These are phyloP conservation scores for Spathaspora arborariae DNA, from an alignment of 805 yeast genomes.

Conservation along the genomic window DNA sequence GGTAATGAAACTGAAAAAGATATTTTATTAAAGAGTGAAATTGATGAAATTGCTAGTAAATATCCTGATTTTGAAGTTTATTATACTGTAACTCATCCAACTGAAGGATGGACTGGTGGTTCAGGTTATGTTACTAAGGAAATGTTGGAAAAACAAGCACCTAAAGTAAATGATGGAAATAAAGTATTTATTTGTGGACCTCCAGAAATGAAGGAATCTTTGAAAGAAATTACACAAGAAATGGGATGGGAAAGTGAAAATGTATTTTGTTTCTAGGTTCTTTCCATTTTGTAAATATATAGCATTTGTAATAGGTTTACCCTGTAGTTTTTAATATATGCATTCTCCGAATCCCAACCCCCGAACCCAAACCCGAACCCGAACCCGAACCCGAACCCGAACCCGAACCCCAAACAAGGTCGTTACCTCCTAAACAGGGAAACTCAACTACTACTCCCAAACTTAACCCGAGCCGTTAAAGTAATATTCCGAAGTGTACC, in stretches of 20 bases:
- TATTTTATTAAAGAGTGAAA: constrained; percentile 65
- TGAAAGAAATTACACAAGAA: constrained; percentile 48
- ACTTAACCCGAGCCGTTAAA: not conserved
- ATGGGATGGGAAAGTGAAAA: constrained; percentile 55
- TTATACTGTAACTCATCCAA: constrained; percentile 50
- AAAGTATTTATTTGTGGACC: constrained; percentile 75
- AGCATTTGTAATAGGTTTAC: not conserved
- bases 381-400: no score
- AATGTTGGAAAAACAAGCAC: constrained; percentile 50
- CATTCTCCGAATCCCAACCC: no score
- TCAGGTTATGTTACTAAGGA: constrained; percentile 60
- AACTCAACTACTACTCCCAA: no score
- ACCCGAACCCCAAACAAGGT: no score
- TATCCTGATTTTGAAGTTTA: constrained; percentile 62
- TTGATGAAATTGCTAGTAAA: constrained; percentile 62
- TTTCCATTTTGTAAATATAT: not conserved
- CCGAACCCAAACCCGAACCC: no score
- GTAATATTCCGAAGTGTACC: not conserved
- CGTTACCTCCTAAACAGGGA: no score
- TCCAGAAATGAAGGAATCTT: constrained; percentile 55
- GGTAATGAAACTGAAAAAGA: constrained; percentile 79
- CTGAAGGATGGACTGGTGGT: constrained; percentile 55
- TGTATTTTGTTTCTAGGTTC: constrained; percentile 50
- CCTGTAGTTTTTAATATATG: not conserved
- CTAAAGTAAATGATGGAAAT: constrained; percentile 44